Evolutionary conservation across 2,329 filamentous ascomycete species (phyloP), one percentile per base, ranked within the genome.

Genomic region (Fusarium coffeatum): DNA sequence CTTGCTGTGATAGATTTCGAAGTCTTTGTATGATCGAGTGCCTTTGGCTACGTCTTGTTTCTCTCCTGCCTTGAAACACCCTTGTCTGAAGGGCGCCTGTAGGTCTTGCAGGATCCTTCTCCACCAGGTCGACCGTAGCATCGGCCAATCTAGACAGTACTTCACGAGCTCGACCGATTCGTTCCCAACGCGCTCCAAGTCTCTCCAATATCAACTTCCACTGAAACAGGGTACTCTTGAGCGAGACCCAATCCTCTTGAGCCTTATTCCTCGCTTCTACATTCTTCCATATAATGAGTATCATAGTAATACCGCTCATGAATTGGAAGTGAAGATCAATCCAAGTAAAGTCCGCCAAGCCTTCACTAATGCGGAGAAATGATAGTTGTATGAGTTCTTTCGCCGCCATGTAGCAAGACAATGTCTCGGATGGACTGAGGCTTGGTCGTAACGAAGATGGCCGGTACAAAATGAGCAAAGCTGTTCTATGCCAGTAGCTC

Each of bases 321-420:
- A 64, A 64, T 2, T 64, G 61, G 2, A 64, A 64, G 8, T 64
- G 50, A 0, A 64, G 30, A 5, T 64, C 59, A 15, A 64, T 37
- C 61, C 59, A 64, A 15, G 61, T 64, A 9, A 64, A 64, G 2
- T 64, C 61, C n/a, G 55, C 55, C 0, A 64, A 3, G 2, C 61
- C 37, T 4, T 64, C 61, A 3, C 25, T 64, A 1, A 64, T 41
- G 2, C 61, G 61, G 6, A 64, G 59, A 0, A 64, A 64, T 2
- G 61, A 64, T 0, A 64, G 48, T 16, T 64, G 61, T 2, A 64
- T 64, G 4, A 64, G 50, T 1, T 64, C 61, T 3, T 64, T 64
- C 2, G 61, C 50, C 4, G 37, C 50, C 16, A 15, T 10, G 11
- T 64, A 64, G 22, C 61, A 64, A 9, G 37, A 58, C 2, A 64